These are phyloP conservation scores for Amphibolis antarctica DNA, from an alignment of 106 monocot genomes.

Conservation along the genomic window DNA sequence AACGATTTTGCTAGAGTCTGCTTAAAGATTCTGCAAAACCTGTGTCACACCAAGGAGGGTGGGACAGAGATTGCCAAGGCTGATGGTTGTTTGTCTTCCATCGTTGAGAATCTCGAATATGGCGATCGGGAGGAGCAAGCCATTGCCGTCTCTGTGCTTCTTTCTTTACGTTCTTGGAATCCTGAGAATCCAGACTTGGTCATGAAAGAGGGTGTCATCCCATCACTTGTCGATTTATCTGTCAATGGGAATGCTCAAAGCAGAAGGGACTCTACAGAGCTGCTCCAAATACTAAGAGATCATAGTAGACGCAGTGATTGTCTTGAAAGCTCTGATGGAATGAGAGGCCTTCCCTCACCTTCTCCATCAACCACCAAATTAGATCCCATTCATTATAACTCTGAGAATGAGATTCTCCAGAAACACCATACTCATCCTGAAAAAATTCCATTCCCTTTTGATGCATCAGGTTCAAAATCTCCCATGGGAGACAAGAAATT, in stretches of 20 bases:
- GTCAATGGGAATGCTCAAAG: slow-evolving; percentile 51
- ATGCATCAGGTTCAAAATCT: slow-evolving; percentile 5
- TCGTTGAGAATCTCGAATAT: slow-evolving; percentile 48
- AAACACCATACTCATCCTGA: neutral
- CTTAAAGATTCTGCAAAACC: slow-evolving; percentile 35
- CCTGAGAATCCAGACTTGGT: slow-evolving; percentile 39
- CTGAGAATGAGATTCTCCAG: neutral
- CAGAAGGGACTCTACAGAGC: slow-evolving; percentile 30
- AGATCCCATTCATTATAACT: neutral
- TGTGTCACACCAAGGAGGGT: slow-evolving; percentile 39
- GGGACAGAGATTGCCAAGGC: slow-evolving; percentile 24
- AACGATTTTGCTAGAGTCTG: slow-evolving; percentile 23
- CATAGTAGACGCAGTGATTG: slow-evolving; percentile 14
- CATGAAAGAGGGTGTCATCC: slow-evolving; percentile 77
- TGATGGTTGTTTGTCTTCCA: slow-evolving; percentile 38
- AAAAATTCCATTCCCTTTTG: slow-evolving; percentile 7
- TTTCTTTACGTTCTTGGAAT: slow-evolving; percentile 36
- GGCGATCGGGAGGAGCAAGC: slow-evolving; percentile 51
- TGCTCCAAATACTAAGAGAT: slow-evolving; percentile 69
- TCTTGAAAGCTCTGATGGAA: slow-evolving; percentile 4
- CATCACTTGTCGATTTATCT: slow-evolving; percentile 63
- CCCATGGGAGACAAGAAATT: slow-evolving; percentile 2
- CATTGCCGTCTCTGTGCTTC: slow-evolving; percentile 38
- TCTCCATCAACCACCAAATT: neutral
- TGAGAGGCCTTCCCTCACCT: neutral